A percentile compares a stretch with the other conserved stretches of the same genome.
Evolutionary conservation across 768 basidiomycete species (phyloP).

Genomic region (Mycena crocata): DNA sequence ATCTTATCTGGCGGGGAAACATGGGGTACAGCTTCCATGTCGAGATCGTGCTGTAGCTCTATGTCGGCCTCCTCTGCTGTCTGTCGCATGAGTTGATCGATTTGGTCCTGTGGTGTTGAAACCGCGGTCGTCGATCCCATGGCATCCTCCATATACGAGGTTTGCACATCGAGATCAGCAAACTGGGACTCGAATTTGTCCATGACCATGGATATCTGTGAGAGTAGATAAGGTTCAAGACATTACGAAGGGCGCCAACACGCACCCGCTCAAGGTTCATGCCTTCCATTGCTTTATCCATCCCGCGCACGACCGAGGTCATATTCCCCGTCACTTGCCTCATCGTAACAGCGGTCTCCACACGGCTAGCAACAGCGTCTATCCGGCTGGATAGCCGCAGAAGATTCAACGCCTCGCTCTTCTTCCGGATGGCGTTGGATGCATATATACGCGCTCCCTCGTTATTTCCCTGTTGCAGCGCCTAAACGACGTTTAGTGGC

Average conservation of each 20-base stretch:
- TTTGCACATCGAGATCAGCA: slow-evolving; percentile 96
- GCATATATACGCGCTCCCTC: slow-evolving; percentile 99
- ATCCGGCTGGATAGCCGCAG: slow-evolving; percentile 91
- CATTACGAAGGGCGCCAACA: slow-evolving; percentile 15
- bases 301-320: slow-evolving; percentile 95
- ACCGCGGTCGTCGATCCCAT: slow-evolving; percentile 94
- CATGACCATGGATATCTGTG: slow-evolving; percentile 96
- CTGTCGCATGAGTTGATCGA: slow-evolving; percentile 91
- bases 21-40: slow-evolving; percentile 70
- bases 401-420: slow-evolving; percentile 92
- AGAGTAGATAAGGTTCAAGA: neutral
- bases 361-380: slow-evolving; percentile 95
- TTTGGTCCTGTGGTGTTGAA: slow-evolving; percentile 96
- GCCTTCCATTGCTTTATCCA: slow-evolving; percentile 99
- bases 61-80: slow-evolving; percentile 98
- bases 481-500: slow-evolving; percentile 60
- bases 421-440: slow-evolving; percentile 98
- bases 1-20: slow-evolving; percentile 62
- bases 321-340: slow-evolving; percentile 95
- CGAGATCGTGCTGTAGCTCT: slow-evolving; percentile 92
- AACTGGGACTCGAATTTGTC: slow-evolving; percentile 99
- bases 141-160: slow-evolving; percentile 97
- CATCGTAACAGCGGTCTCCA: slow-evolving; percentile 99
- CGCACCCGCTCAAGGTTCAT: slow-evolving; percentile 98
- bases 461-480: slow-evolving; percentile 94